Evolutionary conservation across 176 grass and related monocot species (phyloP).

Genomic region (Alopecurus myosuroides): DNA sequence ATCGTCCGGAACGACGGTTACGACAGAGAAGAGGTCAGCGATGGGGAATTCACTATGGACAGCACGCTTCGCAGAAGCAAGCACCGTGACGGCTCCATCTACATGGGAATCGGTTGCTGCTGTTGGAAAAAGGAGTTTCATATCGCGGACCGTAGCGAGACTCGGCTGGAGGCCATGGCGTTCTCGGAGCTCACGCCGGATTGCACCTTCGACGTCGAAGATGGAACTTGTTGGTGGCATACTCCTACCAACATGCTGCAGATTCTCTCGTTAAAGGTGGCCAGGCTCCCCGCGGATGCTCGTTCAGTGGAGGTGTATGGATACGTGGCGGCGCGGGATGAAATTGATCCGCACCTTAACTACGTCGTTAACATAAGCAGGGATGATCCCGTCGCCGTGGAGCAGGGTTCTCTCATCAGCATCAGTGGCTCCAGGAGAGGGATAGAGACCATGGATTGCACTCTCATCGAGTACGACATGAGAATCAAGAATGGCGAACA

Average conservation of each 20-base stretch:
- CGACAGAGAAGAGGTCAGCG: not conserved
- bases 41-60: not conserved
- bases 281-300: not conserved
- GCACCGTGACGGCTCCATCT: not conserved
- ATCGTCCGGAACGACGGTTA: not conserved
- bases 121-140: not conserved
- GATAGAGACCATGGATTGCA: not conserved
- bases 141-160: not conserved
- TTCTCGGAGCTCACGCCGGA: not conserved
- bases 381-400: not conserved
- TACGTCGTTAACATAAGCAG: not conserved
- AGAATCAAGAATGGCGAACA: not conserved
- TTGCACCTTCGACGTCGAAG: not conserved
- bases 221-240: not conserved
- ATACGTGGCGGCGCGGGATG: not conserved
- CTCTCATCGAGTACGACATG: not conserved
- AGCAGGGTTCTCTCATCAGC: not conserved
- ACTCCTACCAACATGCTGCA: not conserved
- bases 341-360: not conserved
- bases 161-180: not conserved
- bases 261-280: not conserved
- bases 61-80: not conserved
- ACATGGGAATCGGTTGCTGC: not conserved
- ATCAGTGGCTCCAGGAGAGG: not conserved
- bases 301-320: not conserved